phyloP scores from a whole-genome alignment of 202 grass and related monocot genomes.

The Setaria viridis region DNA sequence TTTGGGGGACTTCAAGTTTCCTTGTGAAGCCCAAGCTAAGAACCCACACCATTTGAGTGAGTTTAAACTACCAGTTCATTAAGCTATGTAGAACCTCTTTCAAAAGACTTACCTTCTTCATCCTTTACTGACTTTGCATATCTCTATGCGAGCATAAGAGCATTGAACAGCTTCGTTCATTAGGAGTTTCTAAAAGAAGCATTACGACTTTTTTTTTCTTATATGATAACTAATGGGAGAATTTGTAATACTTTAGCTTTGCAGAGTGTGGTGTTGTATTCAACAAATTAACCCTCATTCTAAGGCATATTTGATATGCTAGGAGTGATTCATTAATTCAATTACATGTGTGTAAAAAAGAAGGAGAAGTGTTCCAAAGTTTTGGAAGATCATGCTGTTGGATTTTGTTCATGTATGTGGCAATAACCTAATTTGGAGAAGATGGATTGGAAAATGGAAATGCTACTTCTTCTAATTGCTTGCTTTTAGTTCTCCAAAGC shows the following conservation, averaged over 20 bases:
- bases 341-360: background rate
- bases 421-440: constrained; percentile 13
- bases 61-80: background rate
- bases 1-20: background rate
- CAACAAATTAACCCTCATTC: constrained; percentile 11
- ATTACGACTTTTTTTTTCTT: background rate
- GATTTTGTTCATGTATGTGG: constrained; percentile 13
- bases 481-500: constrained; percentile 17
- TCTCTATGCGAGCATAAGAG: background rate
- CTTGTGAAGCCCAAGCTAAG: background rate
- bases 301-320: constrained; percentile 26
- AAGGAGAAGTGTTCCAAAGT: background rate
- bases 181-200: background rate
- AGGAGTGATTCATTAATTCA: background rate
- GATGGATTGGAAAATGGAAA: constrained; percentile 1
- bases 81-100: background rate
- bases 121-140: background rate
- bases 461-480: constrained; percentile 12
- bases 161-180: background rate
- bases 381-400: constrained; percentile 8
- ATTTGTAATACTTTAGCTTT: background rate
- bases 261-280: background rate
- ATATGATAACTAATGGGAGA: background rate
- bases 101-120: background rate
- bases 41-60: background rate